These are phyloP conservation scores for Diaporthe amygdali DNA, from an alignment of 2,329 filamentous ascomycete genomes.

Conservation along the genomic window DNA sequence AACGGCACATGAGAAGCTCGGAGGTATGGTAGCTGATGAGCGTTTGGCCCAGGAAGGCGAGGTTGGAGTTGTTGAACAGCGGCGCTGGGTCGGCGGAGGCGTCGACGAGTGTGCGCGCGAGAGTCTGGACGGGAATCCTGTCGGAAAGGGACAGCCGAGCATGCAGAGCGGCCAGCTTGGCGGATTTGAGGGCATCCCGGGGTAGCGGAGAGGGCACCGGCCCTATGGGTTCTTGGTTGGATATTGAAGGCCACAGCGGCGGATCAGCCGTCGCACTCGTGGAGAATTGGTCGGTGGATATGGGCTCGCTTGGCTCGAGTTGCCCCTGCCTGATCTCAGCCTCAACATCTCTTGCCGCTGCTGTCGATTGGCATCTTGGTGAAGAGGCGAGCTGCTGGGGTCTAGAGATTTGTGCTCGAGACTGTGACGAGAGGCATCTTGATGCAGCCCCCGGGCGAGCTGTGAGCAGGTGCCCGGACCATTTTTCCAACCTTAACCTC, in stretches of 20 bases:
- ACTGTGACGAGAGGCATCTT: slow-evolving; percentile 32
- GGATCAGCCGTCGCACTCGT: slow-evolving; percentile 36
- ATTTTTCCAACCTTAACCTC: slow-evolving; percentile 65
- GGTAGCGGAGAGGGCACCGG: slow-evolving; percentile 71
- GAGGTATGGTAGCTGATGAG: slow-evolving; percentile 88
- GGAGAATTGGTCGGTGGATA: slow-evolving; percentile 28
- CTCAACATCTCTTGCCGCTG: slow-evolving; percentile 23
- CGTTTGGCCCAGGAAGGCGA: slow-evolving; percentile 81
- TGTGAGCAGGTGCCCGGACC: slow-evolving; percentile 65
- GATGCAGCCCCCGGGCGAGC: slow-evolving; percentile 45
- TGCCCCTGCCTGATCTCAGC: slow-evolving; percentile 20
- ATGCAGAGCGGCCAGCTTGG: slow-evolving; percentile 92
- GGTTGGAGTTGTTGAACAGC: slow-evolving; percentile 86
- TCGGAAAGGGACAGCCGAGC: slow-evolving; percentile 83
- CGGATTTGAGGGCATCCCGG: slow-evolving; percentile 70
- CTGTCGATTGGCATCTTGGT: slow-evolving; percentile 39
- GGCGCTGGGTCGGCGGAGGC: slow-evolving; percentile 80
- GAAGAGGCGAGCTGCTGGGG: slow-evolving; percentile 28
- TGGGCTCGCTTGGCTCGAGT: slow-evolving; percentile 6
- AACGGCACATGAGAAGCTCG: slow-evolving; percentile 87
- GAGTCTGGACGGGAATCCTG: slow-evolving; percentile 82
- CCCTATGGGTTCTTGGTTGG: slow-evolving; percentile 34
- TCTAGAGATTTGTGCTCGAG: slow-evolving; percentile 17
- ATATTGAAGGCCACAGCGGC: slow-evolving; percentile 34
- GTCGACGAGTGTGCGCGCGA: slow-evolving; percentile 86